Percentiles rank a stretch among this genome's conserved stretches.
Evolutionary conservation across 495 filamentous ascomycete species (phyloP).

Genomic region (Penicillium bovifimosum): DNA sequence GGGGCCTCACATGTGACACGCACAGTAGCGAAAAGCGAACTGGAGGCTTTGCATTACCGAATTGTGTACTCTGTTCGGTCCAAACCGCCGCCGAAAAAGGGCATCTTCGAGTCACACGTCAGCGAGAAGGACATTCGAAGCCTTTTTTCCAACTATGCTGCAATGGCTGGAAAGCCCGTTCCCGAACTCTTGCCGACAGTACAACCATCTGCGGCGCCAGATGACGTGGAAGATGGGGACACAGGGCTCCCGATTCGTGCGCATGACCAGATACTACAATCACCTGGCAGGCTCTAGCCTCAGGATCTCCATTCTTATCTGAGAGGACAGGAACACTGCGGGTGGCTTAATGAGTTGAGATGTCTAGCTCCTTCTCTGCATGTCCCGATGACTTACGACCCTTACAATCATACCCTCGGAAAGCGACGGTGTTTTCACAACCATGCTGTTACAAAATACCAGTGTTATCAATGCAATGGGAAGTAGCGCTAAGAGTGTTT

Average conservation of each 20-base stretch:
- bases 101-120: conserved; percentile 44
- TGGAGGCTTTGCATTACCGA: conserved; percentile 67
- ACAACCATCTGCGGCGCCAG: neutral
- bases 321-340: neutral
- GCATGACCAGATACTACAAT: conserved; percentile 4
- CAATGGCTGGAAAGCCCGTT: neutral
- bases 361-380: neutral
- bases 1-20: conserved; percentile 66
- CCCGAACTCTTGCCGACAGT: neutral
- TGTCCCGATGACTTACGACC: conserved; percentile 5
- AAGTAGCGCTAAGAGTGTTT: conserved; percentile 27
- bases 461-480: conserved; percentile 20
- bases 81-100: conserved; percentile 52
- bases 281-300: neutral
- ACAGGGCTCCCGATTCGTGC: conserved; percentile 14
- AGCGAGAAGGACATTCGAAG: conserved; percentile 17
- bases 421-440: conserved; percentile 7
- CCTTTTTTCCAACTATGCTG: conserved; percentile 4
- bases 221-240: neutral
- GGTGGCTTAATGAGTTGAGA: neutral
- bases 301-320: neutral
- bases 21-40: conserved; percentile 64
- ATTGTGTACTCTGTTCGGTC: conserved; percentile 66
- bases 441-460: conserved; percentile 26
- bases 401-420: conserved; percentile 6